Percentiles rank a stretch among this genome's conserved stretches.
Evolutionary conservation across 2,329 filamentous ascomycete species (phyloP).

Genomic region (Fusarium scirpi): DNA sequence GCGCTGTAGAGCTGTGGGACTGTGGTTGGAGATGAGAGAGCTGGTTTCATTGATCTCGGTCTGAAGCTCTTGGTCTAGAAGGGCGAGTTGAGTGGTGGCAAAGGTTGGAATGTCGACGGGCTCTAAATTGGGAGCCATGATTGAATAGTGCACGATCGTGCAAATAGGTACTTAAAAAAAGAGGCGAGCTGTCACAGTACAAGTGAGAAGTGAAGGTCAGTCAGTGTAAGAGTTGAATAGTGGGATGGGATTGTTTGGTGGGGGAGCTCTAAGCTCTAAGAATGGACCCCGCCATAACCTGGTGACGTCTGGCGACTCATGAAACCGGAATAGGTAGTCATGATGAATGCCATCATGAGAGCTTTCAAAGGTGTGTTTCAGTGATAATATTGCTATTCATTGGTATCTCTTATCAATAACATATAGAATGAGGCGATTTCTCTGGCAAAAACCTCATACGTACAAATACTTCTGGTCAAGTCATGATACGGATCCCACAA

Average conservation of each 20-base stretch:
- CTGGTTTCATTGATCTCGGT: constrained; percentile 79
- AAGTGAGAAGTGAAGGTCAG: constrained; percentile 3
- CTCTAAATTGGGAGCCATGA: constrained; percentile 53
- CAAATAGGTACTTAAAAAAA: not conserved
- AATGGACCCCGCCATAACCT: constrained; percentile 39
- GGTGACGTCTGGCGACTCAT: constrained; percentile 27
- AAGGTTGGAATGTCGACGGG: constrained; percentile 75
- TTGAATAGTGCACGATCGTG: not conserved
- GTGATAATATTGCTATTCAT: not conserved
- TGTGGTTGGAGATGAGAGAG: constrained; percentile 73
- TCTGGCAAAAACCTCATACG: not conserved
- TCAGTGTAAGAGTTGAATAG: constrained; percentile 23
- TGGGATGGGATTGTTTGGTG: constrained; percentile 29
- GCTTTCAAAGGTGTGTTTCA: not conserved
- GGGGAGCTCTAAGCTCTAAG: constrained; percentile 18
- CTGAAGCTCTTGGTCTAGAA: constrained; percentile 78
- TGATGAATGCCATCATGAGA: constrained; percentile 23
- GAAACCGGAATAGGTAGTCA: constrained; percentile 5
- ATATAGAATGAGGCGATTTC: not conserved
- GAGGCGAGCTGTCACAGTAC: not conserved
- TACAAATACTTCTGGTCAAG: constrained; percentile 22
- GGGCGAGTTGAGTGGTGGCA: constrained; percentile 75
- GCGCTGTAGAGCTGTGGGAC: constrained; percentile 76
- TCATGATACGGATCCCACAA: constrained; percentile 32
- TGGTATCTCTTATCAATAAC: not conserved